phyloP scores from a whole-genome alignment of 1,284 basidiomycete genomes.

The Ceratobasidium sp. region DNA sequence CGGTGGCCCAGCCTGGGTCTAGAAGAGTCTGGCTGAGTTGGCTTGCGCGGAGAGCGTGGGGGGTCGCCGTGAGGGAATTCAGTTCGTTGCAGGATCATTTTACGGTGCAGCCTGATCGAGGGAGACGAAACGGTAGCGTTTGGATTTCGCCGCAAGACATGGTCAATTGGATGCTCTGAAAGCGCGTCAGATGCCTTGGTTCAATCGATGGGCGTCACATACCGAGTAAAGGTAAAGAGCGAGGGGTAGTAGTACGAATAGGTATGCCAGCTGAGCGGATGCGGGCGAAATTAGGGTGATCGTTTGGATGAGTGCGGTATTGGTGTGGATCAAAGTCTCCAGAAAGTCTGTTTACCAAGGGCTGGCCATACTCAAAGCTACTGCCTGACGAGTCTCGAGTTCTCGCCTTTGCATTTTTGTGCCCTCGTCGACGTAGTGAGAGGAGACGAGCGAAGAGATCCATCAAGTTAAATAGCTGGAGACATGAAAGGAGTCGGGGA shows the following conservation, averaged over 20 bases:
- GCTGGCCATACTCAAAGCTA: constrained; percentile 37
- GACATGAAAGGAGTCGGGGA: constrained; percentile 38
- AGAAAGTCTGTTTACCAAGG: constrained; percentile 20
- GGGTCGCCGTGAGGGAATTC: constrained; percentile 34
- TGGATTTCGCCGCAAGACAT: constrained; percentile 27
- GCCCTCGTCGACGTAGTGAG: constrained; percentile 33
- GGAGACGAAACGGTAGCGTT: constrained; percentile 1
- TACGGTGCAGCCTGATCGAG: constrained; percentile 18
- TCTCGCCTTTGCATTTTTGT: neutral
- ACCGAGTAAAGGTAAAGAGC: constrained; percentile 32
- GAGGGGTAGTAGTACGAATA: constrained; percentile 24
- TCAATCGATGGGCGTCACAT: constrained; percentile 1
- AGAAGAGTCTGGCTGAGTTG: constrained; percentile 11
- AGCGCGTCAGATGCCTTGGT: constrained; percentile 23
- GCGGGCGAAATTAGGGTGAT: constrained; percentile 17
- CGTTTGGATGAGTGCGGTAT: constrained; percentile 15
- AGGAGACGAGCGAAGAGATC: constrained; percentile 31
- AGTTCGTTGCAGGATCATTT: constrained; percentile 33
- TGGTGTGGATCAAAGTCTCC: constrained; percentile 38
- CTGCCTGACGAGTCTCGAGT: constrained; percentile 6
- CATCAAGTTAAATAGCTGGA: constrained; percentile 29
- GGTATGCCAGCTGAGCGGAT: constrained; percentile 23
- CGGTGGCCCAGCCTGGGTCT: neutral
- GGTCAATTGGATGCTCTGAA: constrained; percentile 40
- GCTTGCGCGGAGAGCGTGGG: constrained; percentile 33